Evolutionary conservation across 2,329 filamentous ascomycete genomes (phyloP).

Genomic region (Ophiobolus disseminans): DNA sequence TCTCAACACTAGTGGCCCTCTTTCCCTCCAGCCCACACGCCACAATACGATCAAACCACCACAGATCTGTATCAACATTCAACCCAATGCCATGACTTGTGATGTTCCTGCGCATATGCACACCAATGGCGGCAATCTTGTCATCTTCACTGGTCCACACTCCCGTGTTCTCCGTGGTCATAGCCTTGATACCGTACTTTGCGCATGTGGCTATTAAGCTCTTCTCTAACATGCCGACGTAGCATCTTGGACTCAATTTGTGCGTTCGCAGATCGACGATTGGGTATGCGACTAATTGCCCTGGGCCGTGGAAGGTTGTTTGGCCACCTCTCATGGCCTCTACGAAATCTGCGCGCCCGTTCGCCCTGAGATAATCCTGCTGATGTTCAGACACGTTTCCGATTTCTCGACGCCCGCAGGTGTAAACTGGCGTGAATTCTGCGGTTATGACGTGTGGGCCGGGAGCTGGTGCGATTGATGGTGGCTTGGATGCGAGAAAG

Average conservation of each 20-base stretch:
- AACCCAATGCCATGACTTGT: conserved; percentile 84
- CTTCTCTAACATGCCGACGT: conserved; percentile 79
- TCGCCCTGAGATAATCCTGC: conserved; percentile 47
- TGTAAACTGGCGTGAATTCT: conserved; percentile 83
- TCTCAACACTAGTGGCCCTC: conserved; percentile 75
- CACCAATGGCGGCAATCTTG: conserved; percentile 90
- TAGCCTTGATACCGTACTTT: conserved; percentile 66
- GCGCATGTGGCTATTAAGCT: conserved; percentile 72
- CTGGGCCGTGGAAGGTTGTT: conserved; percentile 93
- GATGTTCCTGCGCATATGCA: conserved; percentile 86
- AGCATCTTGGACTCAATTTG: conserved; percentile 72
- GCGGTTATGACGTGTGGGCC: conserved; percentile 78
- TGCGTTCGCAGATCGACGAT: conserved; percentile 80
- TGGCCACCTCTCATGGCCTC: conserved; percentile 84
- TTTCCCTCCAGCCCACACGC: conserved; percentile 86
- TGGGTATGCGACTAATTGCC: conserved; percentile 91
- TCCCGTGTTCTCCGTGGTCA: conserved; percentile 77
- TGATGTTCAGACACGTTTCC: conserved; percentile 57
- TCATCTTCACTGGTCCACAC: conserved; percentile 68
- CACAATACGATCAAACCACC: conserved; percentile 78
- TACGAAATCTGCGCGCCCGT: conserved; percentile 65
- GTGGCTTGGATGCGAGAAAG: conserved; percentile 68
- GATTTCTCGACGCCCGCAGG: conserved; percentile 82
- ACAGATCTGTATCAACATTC: conserved; percentile 71
- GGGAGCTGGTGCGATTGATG: conserved; percentile 56